Evolutionary conservation across 2,329 filamentous ascomycete species (phyloP).

Genomic region (Cercospora janseana): DNA sequence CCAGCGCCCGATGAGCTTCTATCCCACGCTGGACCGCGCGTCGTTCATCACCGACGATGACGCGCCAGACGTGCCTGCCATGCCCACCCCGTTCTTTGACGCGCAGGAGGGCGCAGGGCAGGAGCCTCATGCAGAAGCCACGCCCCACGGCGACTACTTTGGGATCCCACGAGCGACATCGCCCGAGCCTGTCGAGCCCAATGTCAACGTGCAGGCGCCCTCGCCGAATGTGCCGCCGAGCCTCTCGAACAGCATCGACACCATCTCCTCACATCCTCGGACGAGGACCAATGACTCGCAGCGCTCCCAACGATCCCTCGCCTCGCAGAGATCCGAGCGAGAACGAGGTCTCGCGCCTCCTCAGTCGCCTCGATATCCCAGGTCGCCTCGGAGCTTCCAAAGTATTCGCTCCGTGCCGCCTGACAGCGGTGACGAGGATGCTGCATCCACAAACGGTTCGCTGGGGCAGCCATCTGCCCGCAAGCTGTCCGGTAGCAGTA

Average conservation of each 20-base stretch:
- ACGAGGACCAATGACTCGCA: constrained; percentile 42
- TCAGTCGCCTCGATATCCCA: constrained; percentile 41
- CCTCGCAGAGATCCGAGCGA: constrained; percentile 20
- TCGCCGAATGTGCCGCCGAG: constrained; percentile 42
- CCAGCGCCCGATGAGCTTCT: constrained; percentile 38
- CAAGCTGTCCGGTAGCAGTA: constrained; percentile 73
- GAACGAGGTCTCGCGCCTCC: constrained; percentile 35
- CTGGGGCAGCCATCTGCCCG: constrained; percentile 64
- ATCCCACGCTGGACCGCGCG: constrained; percentile 35
- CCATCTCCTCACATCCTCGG: constrained; percentile 40
- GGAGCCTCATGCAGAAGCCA: constrained; percentile 8
- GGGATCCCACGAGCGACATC: constrained; percentile 46
- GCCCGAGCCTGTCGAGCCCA: constrained; percentile 47
- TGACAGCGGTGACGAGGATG: constrained; percentile 64
- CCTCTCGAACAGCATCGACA: constrained; percentile 38
- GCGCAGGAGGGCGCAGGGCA: constrained; percentile 24
- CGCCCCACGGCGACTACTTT: constrained; percentile 42
- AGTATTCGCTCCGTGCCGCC: constrained; percentile 48
- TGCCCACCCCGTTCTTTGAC: constrained; percentile 30
- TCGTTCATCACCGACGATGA: constrained; percentile 21
- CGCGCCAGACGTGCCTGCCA: constrained; percentile 18
- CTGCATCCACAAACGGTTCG: constrained; percentile 55
- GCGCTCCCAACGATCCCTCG: constrained; percentile 30
- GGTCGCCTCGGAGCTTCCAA: constrained; percentile 44
- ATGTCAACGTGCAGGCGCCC: constrained; percentile 44